Conservation (phyloP, 805 yeast species). For the Suhomyces sp. region DNA sequence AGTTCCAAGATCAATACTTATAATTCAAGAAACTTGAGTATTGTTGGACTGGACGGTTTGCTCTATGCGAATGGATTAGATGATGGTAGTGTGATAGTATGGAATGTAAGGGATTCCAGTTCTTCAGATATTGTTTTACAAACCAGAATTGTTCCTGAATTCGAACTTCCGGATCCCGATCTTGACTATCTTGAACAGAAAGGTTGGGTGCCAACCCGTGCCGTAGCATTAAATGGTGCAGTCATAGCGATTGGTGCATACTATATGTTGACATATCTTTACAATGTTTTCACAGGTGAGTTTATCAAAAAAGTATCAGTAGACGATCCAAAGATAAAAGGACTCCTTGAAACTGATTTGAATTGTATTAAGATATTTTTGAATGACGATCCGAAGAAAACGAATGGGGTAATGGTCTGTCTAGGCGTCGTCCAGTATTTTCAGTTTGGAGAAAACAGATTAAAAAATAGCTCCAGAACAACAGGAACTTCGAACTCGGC, state of each 20-base stretch:
- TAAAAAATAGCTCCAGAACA: constrained; percentile 6
- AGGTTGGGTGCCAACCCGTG: constrained; percentile 14
- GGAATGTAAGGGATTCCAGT: constrained; percentile 39
- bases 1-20: constrained; percentile 2
- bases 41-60: constrained; percentile 44
- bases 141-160: constrained; percentile 21
- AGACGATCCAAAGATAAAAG: constrained; percentile 27
- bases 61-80: constrained; percentile 37
- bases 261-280: constrained; percentile 42
- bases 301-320: constrained; percentile 33
- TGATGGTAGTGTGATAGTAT: constrained; percentile 41
- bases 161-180: constrained; percentile 17
- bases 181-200: not conserved
- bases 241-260: constrained; percentile 40
- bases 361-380: constrained; percentile 29
- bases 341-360: constrained; percentile 19
- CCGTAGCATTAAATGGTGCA: constrained; percentile 34
- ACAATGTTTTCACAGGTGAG: constrained; percentile 44
- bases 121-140: constrained; percentile 10
- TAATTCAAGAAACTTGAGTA: constrained; percentile 15
- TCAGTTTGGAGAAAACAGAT: constrained; percentile 41
- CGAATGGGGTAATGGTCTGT: constrained; percentile 40
- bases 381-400: constrained; percentile 22
- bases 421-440: constrained; percentile 48
- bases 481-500: constrained; percentile 5